Percentiles rank a stretch among this genome's conserved stretches.
Conservation (phyloP, 2,329 filamentous ascomycete species). For the Coniella lustricola region DNA sequence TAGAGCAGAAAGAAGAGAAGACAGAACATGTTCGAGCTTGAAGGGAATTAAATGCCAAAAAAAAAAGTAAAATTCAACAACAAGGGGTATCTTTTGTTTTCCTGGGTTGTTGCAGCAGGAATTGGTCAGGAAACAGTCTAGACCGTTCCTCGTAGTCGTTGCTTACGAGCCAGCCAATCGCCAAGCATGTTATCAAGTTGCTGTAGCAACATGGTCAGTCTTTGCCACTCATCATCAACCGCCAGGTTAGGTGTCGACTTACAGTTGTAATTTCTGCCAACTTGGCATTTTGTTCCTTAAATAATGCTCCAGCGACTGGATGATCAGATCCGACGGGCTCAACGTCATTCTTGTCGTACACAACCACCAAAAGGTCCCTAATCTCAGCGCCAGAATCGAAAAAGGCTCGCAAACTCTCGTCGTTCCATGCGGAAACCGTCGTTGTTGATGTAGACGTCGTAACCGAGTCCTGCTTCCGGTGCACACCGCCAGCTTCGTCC, state of each 20-base stretch:
- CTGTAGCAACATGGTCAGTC: conserved; percentile 28
- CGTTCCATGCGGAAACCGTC: conserved; percentile 70
- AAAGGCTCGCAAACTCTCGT: conserved; percentile 77
- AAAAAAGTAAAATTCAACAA: neutral
- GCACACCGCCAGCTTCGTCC: conserved; percentile 34
- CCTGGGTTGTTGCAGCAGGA: too few species aligned
- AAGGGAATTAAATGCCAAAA: neutral
- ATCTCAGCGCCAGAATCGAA: conserved; percentile 87
- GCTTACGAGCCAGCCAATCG: conserved; percentile 69
- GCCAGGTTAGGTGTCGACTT: conserved; percentile 31
- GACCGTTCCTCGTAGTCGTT: conserved; percentile 49
- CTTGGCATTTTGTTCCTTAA: conserved; percentile 79
- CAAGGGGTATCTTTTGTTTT: conserved; percentile 7
- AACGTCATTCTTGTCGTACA: conserved; percentile 85
- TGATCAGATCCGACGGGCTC: conserved; percentile 76
- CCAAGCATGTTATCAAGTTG: conserved; percentile 84
- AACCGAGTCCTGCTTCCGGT: conserved; percentile 39
- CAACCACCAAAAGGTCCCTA: conserved; percentile 80
- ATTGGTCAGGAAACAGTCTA: conserved; percentile 21
- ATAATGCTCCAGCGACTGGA: conserved; percentile 72
- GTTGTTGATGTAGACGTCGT: conserved; percentile 50
- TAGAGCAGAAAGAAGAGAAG: neutral
- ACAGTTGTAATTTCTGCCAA: conserved; percentile 78
- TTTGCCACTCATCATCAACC: too few species aligned
- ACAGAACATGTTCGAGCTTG: neutral